These are phyloP conservation scores for Malus asiatica DNA, from an alignment of 306 rosid genomes.

Conservation along the genomic window DNA sequence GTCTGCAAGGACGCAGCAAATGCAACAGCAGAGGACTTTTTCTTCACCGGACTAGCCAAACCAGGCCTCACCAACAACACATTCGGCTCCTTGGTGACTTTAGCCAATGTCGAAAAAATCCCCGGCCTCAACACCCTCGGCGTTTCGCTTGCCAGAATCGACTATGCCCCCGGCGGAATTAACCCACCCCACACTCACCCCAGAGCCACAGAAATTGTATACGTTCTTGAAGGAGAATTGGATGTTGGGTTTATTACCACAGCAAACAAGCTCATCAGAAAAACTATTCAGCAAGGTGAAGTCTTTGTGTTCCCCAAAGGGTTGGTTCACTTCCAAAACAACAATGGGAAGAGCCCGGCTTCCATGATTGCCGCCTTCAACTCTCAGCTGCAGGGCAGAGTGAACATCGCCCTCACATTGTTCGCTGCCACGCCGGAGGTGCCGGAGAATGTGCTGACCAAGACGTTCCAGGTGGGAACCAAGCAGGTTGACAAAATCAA, in stretches of 20 bases:
- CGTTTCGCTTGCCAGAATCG: slow-evolving; percentile 67
- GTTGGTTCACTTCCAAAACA: slow-evolving; percentile 76
- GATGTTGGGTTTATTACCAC: slow-evolving; percentile 84
- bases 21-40: slow-evolving; percentile 62
- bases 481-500: slow-evolving; percentile 59
- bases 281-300: slow-evolving; percentile 62
- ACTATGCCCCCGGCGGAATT: slow-evolving; percentile 72
- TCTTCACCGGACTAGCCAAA: slow-evolving; percentile 40
- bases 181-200: slow-evolving; percentile 98
- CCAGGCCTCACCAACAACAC: slow-evolving; percentile 72
- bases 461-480: slow-evolving; percentile 56
- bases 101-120: slow-evolving; percentile 56
- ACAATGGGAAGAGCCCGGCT: slow-evolving; percentile 49
- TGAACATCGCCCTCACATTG: slow-evolving; percentile 44
- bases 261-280: slow-evolving; percentile 48
- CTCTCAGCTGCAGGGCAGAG: slow-evolving; percentile 83
- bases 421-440: slow-evolving; percentile 60
- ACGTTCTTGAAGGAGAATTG: slow-evolving; percentile 55
- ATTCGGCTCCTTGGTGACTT: slow-evolving; percentile 54
- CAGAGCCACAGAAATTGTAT: slow-evolving; percentile 84
- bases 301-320: slow-evolving; percentile 76
- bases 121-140: slow-evolving; percentile 93
- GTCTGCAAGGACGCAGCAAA: slow-evolving; percentile 49
- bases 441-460: slow-evolving; percentile 56
- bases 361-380: slow-evolving; percentile 64